Conservation (phyloP, 345 rosid genomes). For the Syzygium aromaticum region DNA sequence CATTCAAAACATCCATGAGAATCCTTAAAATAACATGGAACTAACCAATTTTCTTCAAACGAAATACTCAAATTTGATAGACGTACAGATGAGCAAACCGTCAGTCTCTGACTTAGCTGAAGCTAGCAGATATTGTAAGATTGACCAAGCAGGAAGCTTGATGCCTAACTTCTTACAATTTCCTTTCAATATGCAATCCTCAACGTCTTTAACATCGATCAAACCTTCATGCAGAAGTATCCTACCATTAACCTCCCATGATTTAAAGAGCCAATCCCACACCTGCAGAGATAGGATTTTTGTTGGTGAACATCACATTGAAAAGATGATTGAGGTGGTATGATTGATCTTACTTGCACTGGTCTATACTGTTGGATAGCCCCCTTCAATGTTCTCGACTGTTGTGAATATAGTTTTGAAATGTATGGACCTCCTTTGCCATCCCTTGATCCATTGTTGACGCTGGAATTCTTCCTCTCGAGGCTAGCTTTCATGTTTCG, state of each 20-base stretch:
- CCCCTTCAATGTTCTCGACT: constrained; percentile 47
- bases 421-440: constrained; percentile 34
- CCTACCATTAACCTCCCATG: constrained; percentile 72
- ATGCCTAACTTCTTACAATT: constrained; percentile 46
- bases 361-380: constrained; percentile 54
- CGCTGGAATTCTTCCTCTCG: constrained; percentile 21
- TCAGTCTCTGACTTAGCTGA: constrained; percentile 60
- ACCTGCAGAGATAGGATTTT: constrained; percentile 31
- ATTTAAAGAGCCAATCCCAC: constrained; percentile 88
- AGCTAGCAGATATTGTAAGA: constrained; percentile 57
- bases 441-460: constrained; percentile 19
- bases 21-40: not conserved
- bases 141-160: constrained; percentile 65
- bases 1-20: not conserved
- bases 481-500: constrained; percentile 16
- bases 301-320: not conserved
- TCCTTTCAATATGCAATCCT: constrained; percentile 52
- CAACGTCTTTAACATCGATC: constrained; percentile 52
- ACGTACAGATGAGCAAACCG: constrained; percentile 65
- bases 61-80: not conserved
- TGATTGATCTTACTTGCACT: constrained; percentile 40
- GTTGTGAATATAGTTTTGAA: constrained; percentile 37
- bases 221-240: constrained; percentile 51
- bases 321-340: not conserved
- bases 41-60: not conserved